phyloP scores from a whole-genome alignment of 768 basidiomycete species.

The Pisolithus sp. region DNA sequence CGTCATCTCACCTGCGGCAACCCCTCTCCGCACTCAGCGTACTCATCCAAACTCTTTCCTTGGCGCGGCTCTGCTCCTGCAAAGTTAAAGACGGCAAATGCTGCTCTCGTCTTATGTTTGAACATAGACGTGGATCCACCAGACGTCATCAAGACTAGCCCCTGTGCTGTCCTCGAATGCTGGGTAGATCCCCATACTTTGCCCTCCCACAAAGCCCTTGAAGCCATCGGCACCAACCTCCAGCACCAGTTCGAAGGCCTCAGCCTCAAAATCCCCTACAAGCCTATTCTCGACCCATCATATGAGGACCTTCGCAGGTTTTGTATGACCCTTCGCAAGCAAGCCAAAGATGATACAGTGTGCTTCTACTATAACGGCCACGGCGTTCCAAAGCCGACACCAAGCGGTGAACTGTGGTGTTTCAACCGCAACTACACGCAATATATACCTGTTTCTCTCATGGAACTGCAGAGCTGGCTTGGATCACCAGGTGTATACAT shows the following conservation, averaged over 20 bases:
- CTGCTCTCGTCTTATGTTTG: constrained; percentile 83
- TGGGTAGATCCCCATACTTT: constrained; percentile 96
- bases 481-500: constrained; percentile 95
- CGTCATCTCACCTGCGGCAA: constrained; percentile 89
- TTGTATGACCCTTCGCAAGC: constrained; percentile 74
- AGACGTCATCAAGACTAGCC: constrained; percentile 94
- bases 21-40: constrained; percentile 63
- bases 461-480: constrained; percentile 90
- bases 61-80: constrained; percentile 80
- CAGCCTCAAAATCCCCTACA: constrained; percentile 90
- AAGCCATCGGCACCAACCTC: constrained; percentile 87
- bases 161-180: constrained; percentile 90
- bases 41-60: constrained; percentile 57
- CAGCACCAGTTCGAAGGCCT: constrained; percentile 95
- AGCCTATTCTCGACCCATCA: constrained; percentile 90
- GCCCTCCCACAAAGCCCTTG: constrained; percentile 88
- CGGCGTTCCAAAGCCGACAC: constrained; percentile 94
- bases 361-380: constrained; percentile 99
- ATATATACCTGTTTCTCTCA: constrained; percentile 93
- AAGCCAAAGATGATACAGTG: constrained; percentile 89
- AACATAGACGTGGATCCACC: constrained; percentile 98
- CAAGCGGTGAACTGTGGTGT: constrained; percentile 96
- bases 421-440: constrained; percentile 97
- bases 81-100: constrained; percentile 88
- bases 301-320: constrained; percentile 89